A percentile compares a stretch with the other conserved stretches of the same genome.
phyloP scores from a whole-genome alignment of 257 asterid genomes.

The Solanum boliviense region DNA sequence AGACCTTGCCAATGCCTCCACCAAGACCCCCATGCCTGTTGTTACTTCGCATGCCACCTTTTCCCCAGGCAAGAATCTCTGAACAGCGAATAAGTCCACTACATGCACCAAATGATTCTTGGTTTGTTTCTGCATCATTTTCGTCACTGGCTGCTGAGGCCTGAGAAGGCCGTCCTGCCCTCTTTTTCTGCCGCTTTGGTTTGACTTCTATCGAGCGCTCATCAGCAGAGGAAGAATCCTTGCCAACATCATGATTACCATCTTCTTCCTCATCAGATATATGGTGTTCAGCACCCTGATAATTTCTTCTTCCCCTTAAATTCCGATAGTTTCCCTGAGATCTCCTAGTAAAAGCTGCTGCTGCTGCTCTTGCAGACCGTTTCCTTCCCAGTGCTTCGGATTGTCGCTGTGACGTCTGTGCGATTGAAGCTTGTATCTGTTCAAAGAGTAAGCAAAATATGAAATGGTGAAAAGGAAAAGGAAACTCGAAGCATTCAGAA shows the following conservation, averaged over 20 bases:
- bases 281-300: slow-evolving; percentile 44
- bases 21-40: slow-evolving; percentile 50
- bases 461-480: slow-evolving; percentile 4
- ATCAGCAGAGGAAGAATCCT: slow-evolving; percentile 83
- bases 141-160: slow-evolving; percentile 52
- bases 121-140: slow-evolving; percentile 56
- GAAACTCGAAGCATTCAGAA: neutral
- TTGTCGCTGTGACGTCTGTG: slow-evolving; percentile 82
- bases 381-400: slow-evolving; percentile 92
- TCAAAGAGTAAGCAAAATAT: slow-evolving; percentile 1
- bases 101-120: slow-evolving; percentile 45
- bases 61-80: slow-evolving; percentile 87
- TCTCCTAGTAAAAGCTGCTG: slow-evolving; percentile 43
- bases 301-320: slow-evolving; percentile 58
- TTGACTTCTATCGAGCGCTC: slow-evolving; percentile 60
- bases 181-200: slow-evolving; percentile 60
- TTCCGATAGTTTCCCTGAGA: slow-evolving; percentile 50
- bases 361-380: slow-evolving; percentile 48
- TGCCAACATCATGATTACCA: slow-evolving; percentile 61
- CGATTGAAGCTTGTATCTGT: slow-evolving; percentile 93
- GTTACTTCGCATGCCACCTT: slow-evolving; percentile 78
- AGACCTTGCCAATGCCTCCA: slow-evolving; percentile 42
- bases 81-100: slow-evolving; percentile 46
- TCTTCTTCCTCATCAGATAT: slow-evolving; percentile 86
- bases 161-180: slow-evolving; percentile 53